Conservation (phyloP, 495 filamentous ascomycete species). For the Podospora tetraspora region DNA sequence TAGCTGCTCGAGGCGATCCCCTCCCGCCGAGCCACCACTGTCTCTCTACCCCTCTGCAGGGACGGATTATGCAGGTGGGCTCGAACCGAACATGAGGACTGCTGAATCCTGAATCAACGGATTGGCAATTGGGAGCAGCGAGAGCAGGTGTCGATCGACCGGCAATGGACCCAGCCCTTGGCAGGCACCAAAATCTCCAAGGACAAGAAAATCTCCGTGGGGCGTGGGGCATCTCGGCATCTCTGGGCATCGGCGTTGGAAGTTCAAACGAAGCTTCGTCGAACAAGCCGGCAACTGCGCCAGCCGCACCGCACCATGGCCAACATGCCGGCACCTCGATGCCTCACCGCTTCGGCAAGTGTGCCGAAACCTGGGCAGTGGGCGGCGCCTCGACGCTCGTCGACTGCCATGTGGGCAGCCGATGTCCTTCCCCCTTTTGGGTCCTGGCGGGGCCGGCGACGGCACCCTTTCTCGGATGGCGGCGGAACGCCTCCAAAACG, state of each 20-base stretch:
- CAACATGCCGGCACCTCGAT: not conserved
- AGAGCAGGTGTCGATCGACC: not conserved
- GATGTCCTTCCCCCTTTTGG: not conserved
- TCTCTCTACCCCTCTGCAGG: not conserved
- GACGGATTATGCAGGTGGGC: not conserved
- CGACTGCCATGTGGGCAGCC: not conserved
- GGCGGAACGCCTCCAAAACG: not conserved
- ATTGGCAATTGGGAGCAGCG: too few relatives aligned
- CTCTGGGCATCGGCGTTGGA: too few relatives aligned
- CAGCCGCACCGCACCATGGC: not conserved
- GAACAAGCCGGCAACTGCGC: too few relatives aligned
- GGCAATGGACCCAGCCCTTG: too few relatives aligned
- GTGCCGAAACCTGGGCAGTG: not conserved
- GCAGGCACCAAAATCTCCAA: too few relatives aligned
- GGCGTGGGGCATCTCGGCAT: too few relatives aligned
- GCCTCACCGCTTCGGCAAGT: not conserved
- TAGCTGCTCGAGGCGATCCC: not conserved
- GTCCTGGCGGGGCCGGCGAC: not conserved
- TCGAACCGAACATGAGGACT: too few relatives aligned
- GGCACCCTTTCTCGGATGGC: not conserved
- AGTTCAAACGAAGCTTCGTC: too few relatives aligned
- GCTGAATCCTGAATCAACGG: too few relatives aligned
- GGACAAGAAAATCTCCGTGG: not conserved
- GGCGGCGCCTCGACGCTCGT: not conserved
- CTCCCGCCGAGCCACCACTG: too few relatives aligned